Conservation (phyloP, 345 rosid genomes). For the Aegle marmelos region DNA sequence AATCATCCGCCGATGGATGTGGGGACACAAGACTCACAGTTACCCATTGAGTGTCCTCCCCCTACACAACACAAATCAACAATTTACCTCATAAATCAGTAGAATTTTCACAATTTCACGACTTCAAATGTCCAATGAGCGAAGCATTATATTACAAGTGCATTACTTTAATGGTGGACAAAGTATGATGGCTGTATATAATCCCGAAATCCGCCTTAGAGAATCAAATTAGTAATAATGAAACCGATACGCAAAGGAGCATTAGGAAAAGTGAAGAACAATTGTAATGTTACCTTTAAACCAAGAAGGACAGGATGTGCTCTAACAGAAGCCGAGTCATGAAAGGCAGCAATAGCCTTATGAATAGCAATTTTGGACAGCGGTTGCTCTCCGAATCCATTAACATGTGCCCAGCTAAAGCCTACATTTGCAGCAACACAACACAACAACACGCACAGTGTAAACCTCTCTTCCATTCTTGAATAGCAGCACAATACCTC, state of each 20-base stretch:
- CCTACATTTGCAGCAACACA: conserved; percentile 17
- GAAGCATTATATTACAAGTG: not conserved
- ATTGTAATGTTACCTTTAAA: conserved; percentile 26
- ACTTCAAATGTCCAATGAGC: not conserved
- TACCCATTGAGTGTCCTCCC: conserved; percentile 77
- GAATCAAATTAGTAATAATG: too few relatives aligned
- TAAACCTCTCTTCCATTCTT: conserved; percentile 3
- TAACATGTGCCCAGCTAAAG: conserved; percentile 22
- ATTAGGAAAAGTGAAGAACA: too few relatives aligned
- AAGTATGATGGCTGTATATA: not conserved
- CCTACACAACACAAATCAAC: conserved; percentile 39
- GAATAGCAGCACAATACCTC: not conserved
- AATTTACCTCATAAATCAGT: not conserved
- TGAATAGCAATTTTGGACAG: conserved; percentile 60
- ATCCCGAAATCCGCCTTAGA: not conserved
- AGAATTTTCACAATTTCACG: not conserved
- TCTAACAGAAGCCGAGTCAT: conserved; percentile 33
- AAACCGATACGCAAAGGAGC: too few relatives aligned
- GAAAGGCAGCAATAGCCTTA: conserved; percentile 38
- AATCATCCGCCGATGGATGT: conserved; percentile 51
- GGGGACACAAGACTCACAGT: conserved; percentile 45
- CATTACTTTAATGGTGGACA: not conserved
- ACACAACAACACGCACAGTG: not conserved
- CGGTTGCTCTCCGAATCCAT: conserved; percentile 56
- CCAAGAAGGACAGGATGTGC: conserved; percentile 65